Evolutionary conservation across 805 yeast genomes (phyloP), one percentile per base, ranked within the genome.

Genomic region (Candida cerambycidarum): DNA sequence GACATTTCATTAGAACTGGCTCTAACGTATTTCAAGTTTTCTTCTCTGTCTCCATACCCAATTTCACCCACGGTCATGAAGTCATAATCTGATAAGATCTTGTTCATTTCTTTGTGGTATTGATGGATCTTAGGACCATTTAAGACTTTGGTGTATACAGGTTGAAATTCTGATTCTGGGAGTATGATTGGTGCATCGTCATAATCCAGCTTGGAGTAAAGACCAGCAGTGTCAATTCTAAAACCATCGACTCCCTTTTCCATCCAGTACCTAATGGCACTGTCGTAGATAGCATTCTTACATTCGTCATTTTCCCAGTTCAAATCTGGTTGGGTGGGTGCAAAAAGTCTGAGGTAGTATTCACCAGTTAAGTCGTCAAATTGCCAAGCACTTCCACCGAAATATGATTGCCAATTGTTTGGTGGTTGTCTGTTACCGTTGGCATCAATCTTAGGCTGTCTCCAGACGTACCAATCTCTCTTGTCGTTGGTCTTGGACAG

Each of bases 401-500:
- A 79, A 52, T 61, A 62, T 3, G 80, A 71, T 28, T 54, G 53
- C 83, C 83, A 79, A 60, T 79, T 79, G 59, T 72, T 79, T 15
- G 83, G 82, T 5, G 81, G 80, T 14, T 61, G 69, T 51, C 79
- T 69, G 38, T 65, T 66, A 14, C 82, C 82, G n/a, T 66, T 53
- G 14, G 58, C 61, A 46, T 73, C 78, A 53, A 65, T 69, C 36
- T 57, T 67, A 24, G 79, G 69, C 23, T 75, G 72, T 50, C 67
- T 74, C 84, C 84, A 79, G 45, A 76, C 64, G 59, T 76, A 77
- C 82, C 82, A 78, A 57, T 79, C 81, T 55, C 83, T 68, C 62
- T 79, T 78, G 5, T 80, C 73, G 56, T 73, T 76, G 38, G 66
- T 60, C 52, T 64, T 70, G 13, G 79, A 71, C 4, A 76, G 64